Conservation (phyloP, 345 rosid genomes). For the Sonneratia caseolaris region DNA sequence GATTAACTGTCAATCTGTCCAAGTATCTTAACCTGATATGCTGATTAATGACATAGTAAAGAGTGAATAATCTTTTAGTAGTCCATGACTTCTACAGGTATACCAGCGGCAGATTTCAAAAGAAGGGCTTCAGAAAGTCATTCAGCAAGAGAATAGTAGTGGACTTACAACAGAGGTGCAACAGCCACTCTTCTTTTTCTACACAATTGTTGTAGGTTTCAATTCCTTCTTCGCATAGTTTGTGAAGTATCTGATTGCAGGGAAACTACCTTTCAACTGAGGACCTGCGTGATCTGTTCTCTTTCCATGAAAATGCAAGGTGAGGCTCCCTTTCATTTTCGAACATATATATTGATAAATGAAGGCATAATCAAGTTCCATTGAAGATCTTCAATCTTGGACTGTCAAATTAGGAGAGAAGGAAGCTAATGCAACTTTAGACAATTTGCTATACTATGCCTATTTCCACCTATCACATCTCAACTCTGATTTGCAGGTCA, state of each 20-base stretch:
- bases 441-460: background rate
- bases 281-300: conserved; percentile 81
- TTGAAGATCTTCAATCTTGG: background rate
- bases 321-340: conserved; percentile 10
- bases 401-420: background rate
- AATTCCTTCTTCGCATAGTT: conserved; percentile 7
- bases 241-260: conserved; percentile 30
- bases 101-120: conserved; percentile 98
- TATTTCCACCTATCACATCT: background rate
- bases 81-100: conserved; percentile 39
- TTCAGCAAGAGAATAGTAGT: conserved; percentile 51
- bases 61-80: background rate
- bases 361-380: background rate
- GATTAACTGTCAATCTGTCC: background rate
- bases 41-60: background rate
- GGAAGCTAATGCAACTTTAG: background rate
- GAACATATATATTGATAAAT: background rate
- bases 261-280: conserved; percentile 74
- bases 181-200: conserved; percentile 4
- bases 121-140: conserved; percentile 97
- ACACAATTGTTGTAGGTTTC: background rate
- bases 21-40: background rate
- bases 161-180: conserved; percentile 43
- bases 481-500: conserved; percentile 38
- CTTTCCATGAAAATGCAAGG: conserved; percentile 68